A percentile compares a stretch with the other conserved stretches of the same genome.
Evolutionary conservation across 2,329 filamentous ascomycete genomes (phyloP).

Genomic region (Verticillium longisporum): DNA sequence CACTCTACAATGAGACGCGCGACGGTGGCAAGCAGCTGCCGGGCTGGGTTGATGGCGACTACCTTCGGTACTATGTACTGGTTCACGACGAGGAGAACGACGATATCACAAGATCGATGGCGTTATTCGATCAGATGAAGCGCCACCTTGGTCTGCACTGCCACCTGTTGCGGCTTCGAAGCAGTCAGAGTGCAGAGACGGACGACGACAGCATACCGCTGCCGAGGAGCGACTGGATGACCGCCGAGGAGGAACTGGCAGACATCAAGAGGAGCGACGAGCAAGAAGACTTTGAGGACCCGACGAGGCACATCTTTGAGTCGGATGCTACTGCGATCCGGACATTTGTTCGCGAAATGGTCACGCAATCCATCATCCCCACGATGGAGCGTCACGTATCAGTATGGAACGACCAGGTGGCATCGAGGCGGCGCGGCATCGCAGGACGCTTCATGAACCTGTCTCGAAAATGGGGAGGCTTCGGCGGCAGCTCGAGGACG

Average conservation of each 20-base stretch:
- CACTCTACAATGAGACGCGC: conserved; percentile 78
- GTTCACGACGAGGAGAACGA: conserved; percentile 95
- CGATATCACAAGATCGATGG: conserved; percentile 83
- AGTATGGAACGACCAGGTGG: conserved; percentile 95
- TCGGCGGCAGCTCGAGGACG: conserved; percentile 61
- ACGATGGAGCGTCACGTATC: conserved; percentile 92
- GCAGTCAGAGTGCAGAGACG: conserved; percentile 75
- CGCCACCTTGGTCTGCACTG: conserved; percentile 95
- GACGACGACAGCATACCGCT: conserved; percentile 86
- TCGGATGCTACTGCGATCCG: conserved; percentile 84
- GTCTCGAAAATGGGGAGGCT: conserved; percentile 82
- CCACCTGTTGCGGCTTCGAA: conserved; percentile 80
- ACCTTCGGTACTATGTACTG: conserved; percentile 90
- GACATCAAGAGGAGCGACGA: conserved; percentile 63
- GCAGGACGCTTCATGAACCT: conserved; percentile 92
- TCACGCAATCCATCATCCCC: conserved; percentile 88
- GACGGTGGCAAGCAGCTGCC: conserved; percentile 68
- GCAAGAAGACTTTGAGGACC: conserved; percentile 64
- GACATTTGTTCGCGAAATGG: conserved; percentile 88
- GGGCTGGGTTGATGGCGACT: conserved; percentile 84
- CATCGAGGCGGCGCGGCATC: conserved; percentile 80
- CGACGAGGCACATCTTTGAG: conserved; percentile 78
- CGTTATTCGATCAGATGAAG: conserved; percentile 97
- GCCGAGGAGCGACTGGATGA: conserved; percentile 81
- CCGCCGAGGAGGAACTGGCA: conserved; percentile 75